A percentile compares a stretch with the other conserved stretches of the same genome.
Conservation (phyloP, 148 eudicot genomes). For the Rhododendron henanense region DNA sequence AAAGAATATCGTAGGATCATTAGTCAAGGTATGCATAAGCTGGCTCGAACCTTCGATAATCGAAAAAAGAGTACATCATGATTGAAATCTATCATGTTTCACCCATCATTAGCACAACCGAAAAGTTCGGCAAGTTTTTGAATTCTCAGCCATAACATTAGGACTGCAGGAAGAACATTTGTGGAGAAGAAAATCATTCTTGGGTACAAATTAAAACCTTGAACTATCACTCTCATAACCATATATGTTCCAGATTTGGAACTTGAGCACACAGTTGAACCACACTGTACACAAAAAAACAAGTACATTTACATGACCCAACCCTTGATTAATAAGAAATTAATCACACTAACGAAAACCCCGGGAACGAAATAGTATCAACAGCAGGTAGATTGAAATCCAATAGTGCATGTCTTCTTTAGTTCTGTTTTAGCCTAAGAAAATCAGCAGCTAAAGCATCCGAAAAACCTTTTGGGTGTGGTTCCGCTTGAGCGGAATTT, state of each 20-base stretch:
- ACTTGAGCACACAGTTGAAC: neutral
- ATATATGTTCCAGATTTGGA: neutral
- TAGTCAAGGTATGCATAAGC: neutral
- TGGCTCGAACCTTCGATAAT: neutral
- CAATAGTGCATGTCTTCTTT: too few relatives aligned
- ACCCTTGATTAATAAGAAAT: conserved; percentile 1
- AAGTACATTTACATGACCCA: neutral
- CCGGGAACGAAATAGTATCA: neutral
- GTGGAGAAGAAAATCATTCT: neutral
- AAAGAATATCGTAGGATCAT: neutral
- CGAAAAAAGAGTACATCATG: neutral
- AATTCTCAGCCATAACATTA: neutral
- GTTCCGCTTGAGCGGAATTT: conserved; percentile 52
- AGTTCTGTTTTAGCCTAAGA: neutral
- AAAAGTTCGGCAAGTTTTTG: neutral
- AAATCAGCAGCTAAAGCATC: conserved; percentile 35
- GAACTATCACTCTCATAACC: neutral
- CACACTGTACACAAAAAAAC: neutral
- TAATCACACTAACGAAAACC: neutral
- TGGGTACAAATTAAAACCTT: neutral
- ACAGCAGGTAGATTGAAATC: neutral
- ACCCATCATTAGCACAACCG: neutral
- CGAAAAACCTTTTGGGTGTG: conserved; percentile 33
- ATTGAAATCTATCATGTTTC: neutral
- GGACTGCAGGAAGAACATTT: neutral